Conservation (phyloP, 805 yeast genomes). For the Wickerhamomyces rabaulensis region DNA sequence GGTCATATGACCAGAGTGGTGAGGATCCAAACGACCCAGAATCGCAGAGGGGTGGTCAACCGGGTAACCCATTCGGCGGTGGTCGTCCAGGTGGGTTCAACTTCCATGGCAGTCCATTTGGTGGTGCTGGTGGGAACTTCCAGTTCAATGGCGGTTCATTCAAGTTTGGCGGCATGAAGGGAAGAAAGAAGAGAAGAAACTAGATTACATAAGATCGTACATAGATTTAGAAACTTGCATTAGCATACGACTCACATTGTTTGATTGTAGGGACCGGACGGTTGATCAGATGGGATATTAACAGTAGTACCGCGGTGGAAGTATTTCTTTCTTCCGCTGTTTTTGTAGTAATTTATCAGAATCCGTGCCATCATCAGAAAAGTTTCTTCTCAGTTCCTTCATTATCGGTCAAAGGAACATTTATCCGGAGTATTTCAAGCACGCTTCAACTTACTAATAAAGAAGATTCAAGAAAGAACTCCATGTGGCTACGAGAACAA, state of each 20-base stretch:
- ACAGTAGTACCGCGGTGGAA: too few species aligned
- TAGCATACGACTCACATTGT: not conserved
- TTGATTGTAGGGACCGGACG: not conserved
- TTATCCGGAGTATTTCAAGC: too few species aligned
- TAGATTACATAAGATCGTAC: not conserved
- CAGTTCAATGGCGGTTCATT: not conserved
- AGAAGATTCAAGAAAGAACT: too few species aligned
- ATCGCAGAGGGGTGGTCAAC: conserved; percentile 7
- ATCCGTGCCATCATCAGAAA: too few species aligned
- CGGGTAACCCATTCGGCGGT: conserved; percentile 3
- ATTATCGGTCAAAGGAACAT: too few species aligned
- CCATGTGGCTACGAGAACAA: too few species aligned
- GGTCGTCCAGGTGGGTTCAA: not conserved
- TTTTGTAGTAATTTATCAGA: too few species aligned
- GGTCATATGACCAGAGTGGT: conserved; percentile 59
- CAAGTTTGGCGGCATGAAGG: not conserved
- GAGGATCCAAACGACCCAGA: conserved; percentile 44
- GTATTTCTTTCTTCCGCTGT: too few species aligned
- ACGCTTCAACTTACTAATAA: too few species aligned
- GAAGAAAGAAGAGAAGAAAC: not conserved
- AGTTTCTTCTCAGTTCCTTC: too few species aligned
- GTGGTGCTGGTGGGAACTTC: not conserved
- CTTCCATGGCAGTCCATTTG: not conserved
- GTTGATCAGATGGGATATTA: too few species aligned
- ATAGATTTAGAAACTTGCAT: not conserved